Evolutionary conservation across 2,329 filamentous ascomycete species (phyloP), one percentile per base, ranked within the genome.

Genomic region (Trichoderma gracile): DNA sequence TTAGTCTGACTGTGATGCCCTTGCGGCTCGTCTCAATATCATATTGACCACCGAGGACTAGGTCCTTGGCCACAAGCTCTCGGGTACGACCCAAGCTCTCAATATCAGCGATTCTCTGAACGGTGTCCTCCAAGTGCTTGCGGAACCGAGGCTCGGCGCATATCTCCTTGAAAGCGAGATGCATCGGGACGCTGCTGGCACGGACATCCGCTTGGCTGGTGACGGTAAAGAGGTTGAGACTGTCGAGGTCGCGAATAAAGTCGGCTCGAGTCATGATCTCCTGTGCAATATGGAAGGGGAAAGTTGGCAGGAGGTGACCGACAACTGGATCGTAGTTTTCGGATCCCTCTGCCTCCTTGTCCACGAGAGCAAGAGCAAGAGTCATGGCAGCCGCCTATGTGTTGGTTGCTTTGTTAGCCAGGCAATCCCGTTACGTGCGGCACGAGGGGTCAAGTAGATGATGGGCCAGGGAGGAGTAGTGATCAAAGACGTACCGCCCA

Each of bases 181-280:
- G 92, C 95, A 99, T 99, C 2, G 95, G 95, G 27, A 99, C 94
- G 1, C 89, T 94, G 75, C 96, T 94, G 1, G 95, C 95, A 53
- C 95, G 88, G 8, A 99, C 95, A 75, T 90, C 89, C 17, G 93
- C 92, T 46, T 85, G 84, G 65, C 89, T 92, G 66, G 96, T 94
- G 72, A 99, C 98, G 67, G 91, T 95, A 78, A 98, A 97, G 65
- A 99, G 86, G 74, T 98, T 98, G 66, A 95, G 86, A 68, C 95
- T 91, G 78, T 99, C 95, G 73, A 98, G 93, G 66, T 88, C 84
- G 69, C 95, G 88, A 71, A 98, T 93, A 75, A 98, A 99, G 77
- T 99, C 95, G 65, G 92, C 89, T 60, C 95, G 85, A 15, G 95
- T 98, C 94, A 97, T 97, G 74, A 97, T 89, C 77, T 97, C 85